Base-by-base conservation (phyloP, 768 basidiomycete genomes). In the Mycena rosella region DNA sequence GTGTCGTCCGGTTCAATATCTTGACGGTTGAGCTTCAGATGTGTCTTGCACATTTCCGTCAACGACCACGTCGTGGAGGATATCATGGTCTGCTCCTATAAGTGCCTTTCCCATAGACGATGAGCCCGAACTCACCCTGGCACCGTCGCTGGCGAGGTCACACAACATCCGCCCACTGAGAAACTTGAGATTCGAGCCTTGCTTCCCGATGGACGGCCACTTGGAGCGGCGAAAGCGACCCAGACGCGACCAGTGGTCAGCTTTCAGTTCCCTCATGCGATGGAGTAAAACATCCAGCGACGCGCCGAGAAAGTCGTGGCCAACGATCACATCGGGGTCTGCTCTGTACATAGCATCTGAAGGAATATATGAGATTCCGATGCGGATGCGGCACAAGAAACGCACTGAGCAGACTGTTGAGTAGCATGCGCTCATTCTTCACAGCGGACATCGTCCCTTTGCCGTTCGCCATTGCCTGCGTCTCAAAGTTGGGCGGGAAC, bases 1-100 rank as follows among this genome's bases (percentile, higher is more conserved):
- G 95, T 97, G 74, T 99, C 98, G 68, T 98, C 97, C 0, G 96
- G 92, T 75, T 99, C 97, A 68, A 98, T 96, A 69, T 99, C 98
- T 75, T 98, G 92, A 40, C 98, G 84, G 58, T 92, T 91, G 65
- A 88, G 87, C 68, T 91, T 91, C 69, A 99, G 88, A 76, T 97
- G 93, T 0, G 95, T 93, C 68, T 85, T 87, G 80, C 94, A 96
- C 96, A 99, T 98, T 79, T 99, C 98, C 11, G 95, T 95, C 59
- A 99, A 81, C 3, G 96, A 97, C 98, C 98, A 99, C 1, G 98
- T 99, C 5, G 96, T 98, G 4, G 98, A 99, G 0, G 91, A 81
- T 76, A 99, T 99, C 95, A 98, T 97, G 24, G 93, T 91, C 96
- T 97, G 73, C 22, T 20, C 47, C 40, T 48, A 65, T 40, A 29